phyloP scores from a whole-genome alignment of 2,329 filamentous ascomycete genomes.

The Beauveria pseudobassiana region DNA sequence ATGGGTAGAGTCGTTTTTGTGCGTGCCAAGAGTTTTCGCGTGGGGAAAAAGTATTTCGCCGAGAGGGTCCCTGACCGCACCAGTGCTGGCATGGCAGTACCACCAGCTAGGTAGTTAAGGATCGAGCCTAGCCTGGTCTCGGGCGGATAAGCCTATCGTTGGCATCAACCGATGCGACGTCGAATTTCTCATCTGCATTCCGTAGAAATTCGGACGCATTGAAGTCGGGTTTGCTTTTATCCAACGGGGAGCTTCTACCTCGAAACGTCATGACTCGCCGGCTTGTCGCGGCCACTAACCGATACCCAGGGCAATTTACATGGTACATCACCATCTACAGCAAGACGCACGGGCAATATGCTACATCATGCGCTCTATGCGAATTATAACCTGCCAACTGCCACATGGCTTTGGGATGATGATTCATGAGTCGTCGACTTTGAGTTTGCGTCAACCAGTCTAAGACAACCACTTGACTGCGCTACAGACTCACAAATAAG shows the following conservation, averaged over 20 bases:
- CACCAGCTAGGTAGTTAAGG: not conserved
- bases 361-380: no score
- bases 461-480: not conserved
- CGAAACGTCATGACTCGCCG: no score
- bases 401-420: no score
- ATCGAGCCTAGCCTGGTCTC: not conserved
- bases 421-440: no score
- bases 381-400: no score
- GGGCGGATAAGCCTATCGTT: not conserved
- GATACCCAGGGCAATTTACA: no score
- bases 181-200: not conserved
- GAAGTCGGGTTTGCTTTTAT: not conserved
- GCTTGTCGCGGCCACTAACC: no score
- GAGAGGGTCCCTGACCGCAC: conserved; percentile 12
- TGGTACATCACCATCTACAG: no score
- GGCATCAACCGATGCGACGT: not conserved
- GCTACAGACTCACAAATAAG: not conserved
- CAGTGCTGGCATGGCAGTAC: no score
- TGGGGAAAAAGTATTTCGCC: conserved; percentile 30
- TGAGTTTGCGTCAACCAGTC: no score
- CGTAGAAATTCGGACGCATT: not conserved
- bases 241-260: not conserved
- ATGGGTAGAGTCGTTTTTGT: conserved; percentile 28
- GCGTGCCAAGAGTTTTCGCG: conserved; percentile 39
- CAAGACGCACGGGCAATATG: no score